phyloP scores from a whole-genome alignment of 805 yeast species.

The Metschnikowia peoriensis region DNA sequence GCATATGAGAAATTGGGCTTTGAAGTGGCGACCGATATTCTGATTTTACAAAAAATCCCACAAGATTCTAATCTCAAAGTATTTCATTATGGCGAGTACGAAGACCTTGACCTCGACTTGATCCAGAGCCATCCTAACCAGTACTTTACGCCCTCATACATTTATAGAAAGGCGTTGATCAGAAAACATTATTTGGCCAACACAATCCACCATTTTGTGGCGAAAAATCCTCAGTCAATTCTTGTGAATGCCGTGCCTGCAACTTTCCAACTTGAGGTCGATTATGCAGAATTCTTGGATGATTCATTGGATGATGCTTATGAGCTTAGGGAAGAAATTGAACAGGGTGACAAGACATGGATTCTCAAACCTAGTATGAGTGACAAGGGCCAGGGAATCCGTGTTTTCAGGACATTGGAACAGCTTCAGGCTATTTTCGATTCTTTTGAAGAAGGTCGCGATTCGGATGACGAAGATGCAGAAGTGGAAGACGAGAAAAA shows the following conservation, averaged over 20 bases:
- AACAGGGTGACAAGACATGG: slow-evolving; percentile 63
- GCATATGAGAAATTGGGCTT: slow-evolving; percentile 34
- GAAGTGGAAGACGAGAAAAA: slow-evolving; percentile 34
- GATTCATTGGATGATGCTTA: slow-evolving; percentile 91
- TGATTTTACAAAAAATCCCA: slow-evolving; percentile 18
- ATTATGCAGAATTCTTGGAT: slow-evolving; percentile 93
- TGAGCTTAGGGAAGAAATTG: slow-evolving; percentile 79
- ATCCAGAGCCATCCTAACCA: slow-evolving; percentile 39
- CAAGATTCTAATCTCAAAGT: slow-evolving; percentile 29
- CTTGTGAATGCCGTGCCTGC: slow-evolving; percentile 66
- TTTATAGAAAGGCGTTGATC: slow-evolving; percentile 86
- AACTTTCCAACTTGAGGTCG: slow-evolving; percentile 78
- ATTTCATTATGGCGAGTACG: slow-evolving; percentile 88
- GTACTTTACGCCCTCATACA: slow-evolving; percentile 75
- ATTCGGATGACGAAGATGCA: slow-evolving; percentile 58
- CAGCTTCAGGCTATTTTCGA: slow-evolving; percentile 84
- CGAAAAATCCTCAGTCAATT: slow-evolving; percentile 70
- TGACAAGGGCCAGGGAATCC: slow-evolving; percentile 94
- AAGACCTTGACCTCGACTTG: slow-evolving; percentile 76
- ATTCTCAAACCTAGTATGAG: slow-evolving; percentile 96
- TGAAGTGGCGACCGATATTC: slow-evolving; percentile 25
- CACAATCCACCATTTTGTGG: slow-evolving; percentile 69
- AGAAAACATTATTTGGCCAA: slow-evolving; percentile 88
- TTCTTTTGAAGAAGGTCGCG: slow-evolving; percentile 74
- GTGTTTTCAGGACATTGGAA: slow-evolving; percentile 73